Evolutionary conservation across 2,329 filamentous ascomycete genomes (phyloP).

Genomic region (Apiospora malaysiana): DNA sequence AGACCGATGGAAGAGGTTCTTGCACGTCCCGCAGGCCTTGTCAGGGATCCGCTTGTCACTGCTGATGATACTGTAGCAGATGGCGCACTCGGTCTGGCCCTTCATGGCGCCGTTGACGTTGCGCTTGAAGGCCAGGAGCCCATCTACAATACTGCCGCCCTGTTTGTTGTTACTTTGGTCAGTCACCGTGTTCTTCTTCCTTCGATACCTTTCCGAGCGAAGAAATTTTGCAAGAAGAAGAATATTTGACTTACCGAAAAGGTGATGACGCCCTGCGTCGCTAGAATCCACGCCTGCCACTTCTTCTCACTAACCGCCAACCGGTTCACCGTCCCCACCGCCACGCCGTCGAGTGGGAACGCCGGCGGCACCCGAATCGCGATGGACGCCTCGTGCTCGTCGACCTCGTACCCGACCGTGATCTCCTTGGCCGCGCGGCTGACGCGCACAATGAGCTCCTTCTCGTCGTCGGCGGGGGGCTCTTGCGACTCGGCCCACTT

Average conservation of each 20-base stretch:
- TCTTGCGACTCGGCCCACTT: slow-evolving; percentile 67
- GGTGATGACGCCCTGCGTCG: slow-evolving; percentile 89
- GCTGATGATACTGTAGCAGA: slow-evolving; percentile 94
- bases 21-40: slow-evolving; percentile 90
- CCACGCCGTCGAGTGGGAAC: slow-evolving; percentile 82
- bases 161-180: slow-evolving; percentile 41
- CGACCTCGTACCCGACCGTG: slow-evolving; percentile 82
- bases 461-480: slow-evolving; percentile 54
- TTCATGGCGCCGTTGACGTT: slow-evolving; percentile 90
- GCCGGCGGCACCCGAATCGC: slow-evolving; percentile 79
- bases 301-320: slow-evolving; percentile 90
- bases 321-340: slow-evolving; percentile 77
- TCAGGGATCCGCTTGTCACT: slow-evolving; percentile 88
- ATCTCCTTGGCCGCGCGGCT: slow-evolving; percentile 76
- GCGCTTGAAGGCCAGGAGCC: slow-evolving; percentile 80
- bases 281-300: slow-evolving; percentile 90
- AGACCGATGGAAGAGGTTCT: slow-evolving; percentile 87
- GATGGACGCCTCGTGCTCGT: slow-evolving; percentile 84
- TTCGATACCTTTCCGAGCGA: background rate
- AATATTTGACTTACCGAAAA: slow-evolving; percentile 66
- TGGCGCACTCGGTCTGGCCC: slow-evolving; percentile 93
- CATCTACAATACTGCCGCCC: slow-evolving; percentile 88
- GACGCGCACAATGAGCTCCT: slow-evolving; percentile 71
- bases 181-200: background rate
- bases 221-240: no score